Evolutionary conservation across 805 yeast species (phyloP), one percentile per base, ranked within the genome.

Genomic region (Ogataea sp.): DNA sequence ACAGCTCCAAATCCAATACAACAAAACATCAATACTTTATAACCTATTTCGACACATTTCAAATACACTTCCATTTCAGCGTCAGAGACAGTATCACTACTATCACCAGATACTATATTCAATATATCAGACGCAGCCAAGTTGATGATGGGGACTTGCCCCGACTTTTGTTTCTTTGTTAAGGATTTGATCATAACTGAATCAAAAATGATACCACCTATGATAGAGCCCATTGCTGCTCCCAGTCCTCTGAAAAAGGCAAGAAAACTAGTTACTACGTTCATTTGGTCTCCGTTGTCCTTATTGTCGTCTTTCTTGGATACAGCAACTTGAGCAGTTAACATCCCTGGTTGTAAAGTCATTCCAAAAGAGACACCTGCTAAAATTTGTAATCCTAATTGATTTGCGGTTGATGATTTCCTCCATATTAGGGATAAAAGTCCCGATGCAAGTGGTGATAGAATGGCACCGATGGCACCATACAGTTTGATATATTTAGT

Each of bases 341-440:
- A 49, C 35, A 71, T 56, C 14, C 64, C 46, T 2, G 74, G 58
- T 50, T 75, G 80, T 51, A 73, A 56, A 39, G 56, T 59, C 14
- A 70, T 25, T 2, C 83, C 83, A 32, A 66, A 52, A 0, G 71
- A 62, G 5, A 67, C 56, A 20, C 83, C 83, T 8, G 60, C 50
- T 6, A 71, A 47, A 21, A 74, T 67, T 40, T 71, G 64, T 26
- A 63, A 57, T 0, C 78, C 75, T 38, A 75, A 65, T 41, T 67
- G 61, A 20, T 51, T 38, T 1, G 67, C 50, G 2, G 47, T 43
- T 2, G 64, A 43, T 1, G 78, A 62, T 32, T 66, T 56, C 10
- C 59, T 62, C 3, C 56, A 55, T 28, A 75, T 58, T 10, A 76
- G 55, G 2, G 66, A 44, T 14, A 74, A 39, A 10, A 71, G 40